Base-by-base conservation (phyloP, 306 rosid genomes). In the Lagenaria siceraria region DNA sequence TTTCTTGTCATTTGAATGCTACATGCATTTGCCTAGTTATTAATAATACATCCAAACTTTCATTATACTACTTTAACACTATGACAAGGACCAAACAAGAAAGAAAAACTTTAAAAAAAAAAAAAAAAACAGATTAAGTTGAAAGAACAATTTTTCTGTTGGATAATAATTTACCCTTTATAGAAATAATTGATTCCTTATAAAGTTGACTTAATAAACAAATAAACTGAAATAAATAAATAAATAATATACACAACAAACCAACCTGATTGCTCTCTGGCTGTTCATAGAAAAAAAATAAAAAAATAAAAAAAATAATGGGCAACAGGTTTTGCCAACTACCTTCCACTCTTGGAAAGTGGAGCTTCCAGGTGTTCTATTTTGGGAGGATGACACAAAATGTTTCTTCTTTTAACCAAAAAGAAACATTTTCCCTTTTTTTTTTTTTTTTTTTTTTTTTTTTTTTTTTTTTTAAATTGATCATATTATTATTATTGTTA, bases 271-370 rank as follows among this genome's bases (percentile, higher is more conserved):
- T 3, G 22, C 29, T 56, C 9, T 51, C 21, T 52, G 56, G 21
- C 22, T 17, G 56, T 52, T 52, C 21, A 52, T 52, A 18, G 12
- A 59, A 58, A 25, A 25, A 33, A 33, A 33, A 33, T 3, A 5
- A 33, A 33, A 2, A 33, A 33, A 33, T 0, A 62, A 58, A 24
- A 58, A 29, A 7, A 61, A 22, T 56, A 56, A 56, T 10, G 62
- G 62, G 62, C 6, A 55, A 21, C 13, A 22, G 61, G 29, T 55
- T 55, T 55, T 55, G 61, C 52, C 74, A 68, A 68, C 75, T 42
- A 68, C 54, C 54, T 64, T 35, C 72, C 72, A 64, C 72, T 64
- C 72, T 64, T 64, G 49, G 72, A 35, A 64, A 64, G 72, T 42
- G 75, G 75, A 68, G 11, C n/a, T 66, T 42, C 75, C 75, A 68